Percentiles rank a stretch among this genome's conserved stretches.
phyloP scores from a whole-genome alignment of 2,329 filamentous ascomycete genomes.

The Magnaporthiopsis incrustans region DNA sequence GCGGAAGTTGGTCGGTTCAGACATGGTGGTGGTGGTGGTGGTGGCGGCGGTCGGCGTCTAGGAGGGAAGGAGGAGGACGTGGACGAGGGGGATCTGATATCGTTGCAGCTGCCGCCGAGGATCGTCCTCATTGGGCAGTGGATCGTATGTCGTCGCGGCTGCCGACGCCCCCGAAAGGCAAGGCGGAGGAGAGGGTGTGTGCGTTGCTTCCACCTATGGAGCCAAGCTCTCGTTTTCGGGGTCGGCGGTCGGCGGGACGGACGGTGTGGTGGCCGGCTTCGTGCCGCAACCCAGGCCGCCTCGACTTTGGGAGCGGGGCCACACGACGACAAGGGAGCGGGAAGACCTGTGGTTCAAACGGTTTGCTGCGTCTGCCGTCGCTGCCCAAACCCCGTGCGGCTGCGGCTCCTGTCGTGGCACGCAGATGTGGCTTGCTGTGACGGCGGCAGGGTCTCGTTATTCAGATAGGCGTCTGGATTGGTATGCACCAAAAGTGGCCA shows the following conservation, averaged over 20 bases:
- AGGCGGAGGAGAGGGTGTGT: background rate
- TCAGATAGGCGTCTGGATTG: background rate
- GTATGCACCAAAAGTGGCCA: background rate
- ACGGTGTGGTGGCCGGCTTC: background rate
- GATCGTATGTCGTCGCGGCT: background rate
- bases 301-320: background rate
- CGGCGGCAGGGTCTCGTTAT: background rate
- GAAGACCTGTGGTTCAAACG: background rate
- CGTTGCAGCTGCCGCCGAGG: background rate
- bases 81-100: background rate
- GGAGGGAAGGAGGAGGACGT: background rate
- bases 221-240: background rate
- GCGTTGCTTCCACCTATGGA: too few relatives aligned
- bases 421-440: background rate
- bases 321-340: background rate
- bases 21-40: constrained; percentile 50
- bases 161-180: background rate
- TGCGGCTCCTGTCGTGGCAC: background rate
- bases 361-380: background rate
- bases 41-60: background rate
- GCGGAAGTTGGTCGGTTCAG: constrained; percentile 83
- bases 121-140: background rate
- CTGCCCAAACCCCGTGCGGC: background rate
- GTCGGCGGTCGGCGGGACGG: background rate
- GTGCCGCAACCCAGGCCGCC: background rate